These are phyloP conservation scores for Fennellomyces sp. DNA, from an alignment of 371 early-diverging fungal species.

Conservation along the genomic window DNA sequence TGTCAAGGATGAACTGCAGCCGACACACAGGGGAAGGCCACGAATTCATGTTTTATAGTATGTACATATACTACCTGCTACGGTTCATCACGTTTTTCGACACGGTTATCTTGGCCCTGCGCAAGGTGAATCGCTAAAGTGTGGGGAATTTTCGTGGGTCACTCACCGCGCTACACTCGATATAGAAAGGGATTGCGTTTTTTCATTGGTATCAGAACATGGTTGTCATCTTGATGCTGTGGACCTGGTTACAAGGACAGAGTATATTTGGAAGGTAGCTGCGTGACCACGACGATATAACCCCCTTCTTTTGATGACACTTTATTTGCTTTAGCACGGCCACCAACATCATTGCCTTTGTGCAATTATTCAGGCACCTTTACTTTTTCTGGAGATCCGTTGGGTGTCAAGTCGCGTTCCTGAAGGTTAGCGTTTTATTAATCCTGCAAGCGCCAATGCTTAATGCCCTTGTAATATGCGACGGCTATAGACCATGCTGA, in stretches of 20 bases:
- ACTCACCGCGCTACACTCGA: too few relatives aligned
- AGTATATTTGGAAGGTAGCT: slow-evolving; percentile 27
- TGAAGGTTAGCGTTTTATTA: neutral
- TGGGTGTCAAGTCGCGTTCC: neutral
- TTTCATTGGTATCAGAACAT: slow-evolving; percentile 31
- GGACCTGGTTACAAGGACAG: slow-evolving; percentile 29
- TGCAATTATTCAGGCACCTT: slow-evolving; percentile 17
- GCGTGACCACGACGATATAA: neutral
- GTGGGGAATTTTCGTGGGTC: too few relatives aligned
- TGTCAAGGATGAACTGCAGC: neutral
- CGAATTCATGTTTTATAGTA: slow-evolving; percentile 21
- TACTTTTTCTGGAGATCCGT: slow-evolving; percentile 17
- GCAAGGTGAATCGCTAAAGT: slow-evolving; percentile 19
- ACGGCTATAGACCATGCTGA: neutral
- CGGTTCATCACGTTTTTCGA: slow-evolving; percentile 21
- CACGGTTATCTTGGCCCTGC: slow-evolving; percentile 21
- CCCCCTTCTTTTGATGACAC: neutral
- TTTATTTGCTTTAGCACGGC: slow-evolving; percentile 10
- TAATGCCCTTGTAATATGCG: too few relatives aligned
- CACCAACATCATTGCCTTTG: slow-evolving; percentile 22
- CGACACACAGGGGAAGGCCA: neutral
- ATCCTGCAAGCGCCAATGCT: too few relatives aligned
- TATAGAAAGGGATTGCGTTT: slow-evolving; percentile 24
- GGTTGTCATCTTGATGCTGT: slow-evolving; percentile 19
- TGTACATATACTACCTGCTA: slow-evolving; percentile 20